phyloP scores from a whole-genome alignment of 73 alveolate genomes.

The Tetrahymena borealis region DNA sequence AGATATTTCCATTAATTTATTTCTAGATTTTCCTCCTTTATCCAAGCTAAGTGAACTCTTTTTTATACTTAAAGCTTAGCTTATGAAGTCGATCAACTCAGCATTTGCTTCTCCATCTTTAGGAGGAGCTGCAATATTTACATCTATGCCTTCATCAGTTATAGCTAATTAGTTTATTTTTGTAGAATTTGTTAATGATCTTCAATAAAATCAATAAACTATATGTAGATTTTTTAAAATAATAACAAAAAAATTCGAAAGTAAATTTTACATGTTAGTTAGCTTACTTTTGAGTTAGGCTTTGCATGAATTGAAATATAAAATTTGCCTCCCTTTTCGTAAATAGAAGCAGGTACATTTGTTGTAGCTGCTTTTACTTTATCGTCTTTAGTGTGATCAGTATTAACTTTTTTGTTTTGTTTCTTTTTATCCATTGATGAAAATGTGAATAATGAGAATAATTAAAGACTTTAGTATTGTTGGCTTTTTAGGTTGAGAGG shows the following conservation, averaged over 20 bases:
- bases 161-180: not conserved
- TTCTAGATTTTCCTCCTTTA: conserved; percentile 36
- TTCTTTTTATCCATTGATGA: not conserved
- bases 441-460: not conserved
- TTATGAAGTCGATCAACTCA: conserved; percentile 34
- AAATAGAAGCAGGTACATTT: not conserved
- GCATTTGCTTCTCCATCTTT: conserved; percentile 55
- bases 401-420: not conserved
- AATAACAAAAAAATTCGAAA: not conserved
- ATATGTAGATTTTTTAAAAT: not conserved
- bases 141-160: conserved; percentile 33
- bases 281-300: not conserved
- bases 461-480: not conserved
- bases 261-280: not conserved
- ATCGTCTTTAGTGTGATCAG: not conserved
- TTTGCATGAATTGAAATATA: not conserved
- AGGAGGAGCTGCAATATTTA: conserved; percentile 57
- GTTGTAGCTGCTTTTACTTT: not conserved
- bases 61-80: conserved; percentile 33
- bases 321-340: not conserved
- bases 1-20: conserved; percentile 9
- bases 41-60: conserved; percentile 26
- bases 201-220: no score
- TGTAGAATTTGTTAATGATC: not conserved
- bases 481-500: not conserved